Conservation (phyloP, 1,284 basidiomycete species). For the Ganoderma boninense region DNA sequence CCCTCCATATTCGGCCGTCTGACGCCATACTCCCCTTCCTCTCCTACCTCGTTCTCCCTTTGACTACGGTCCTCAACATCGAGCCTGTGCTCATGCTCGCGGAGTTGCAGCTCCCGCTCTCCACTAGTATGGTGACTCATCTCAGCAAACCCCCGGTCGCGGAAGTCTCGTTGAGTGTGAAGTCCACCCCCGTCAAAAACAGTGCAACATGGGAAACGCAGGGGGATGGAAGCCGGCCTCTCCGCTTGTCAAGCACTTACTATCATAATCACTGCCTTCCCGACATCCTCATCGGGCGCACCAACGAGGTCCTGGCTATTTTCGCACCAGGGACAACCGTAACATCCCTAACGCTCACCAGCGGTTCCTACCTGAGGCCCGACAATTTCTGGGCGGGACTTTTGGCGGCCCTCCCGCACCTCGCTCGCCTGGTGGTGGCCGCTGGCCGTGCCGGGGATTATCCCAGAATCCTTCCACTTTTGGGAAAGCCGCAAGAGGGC, state of each 20-base stretch:
- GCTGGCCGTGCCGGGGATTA: background rate
- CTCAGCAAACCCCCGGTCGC: background rate
- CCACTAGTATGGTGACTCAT: background rate
- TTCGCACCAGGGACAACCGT: background rate
- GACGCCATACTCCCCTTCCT: background rate
- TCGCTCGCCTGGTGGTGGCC: background rate
- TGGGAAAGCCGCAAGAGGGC: background rate
- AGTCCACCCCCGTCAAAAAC: background rate
- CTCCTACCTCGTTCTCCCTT: background rate
- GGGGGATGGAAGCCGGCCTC: background rate
- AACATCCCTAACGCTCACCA: background rate
- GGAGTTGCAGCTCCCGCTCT: background rate
- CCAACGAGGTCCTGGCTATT: background rate
- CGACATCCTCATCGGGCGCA: background rate
- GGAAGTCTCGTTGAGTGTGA: background rate
- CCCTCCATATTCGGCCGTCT: background rate
- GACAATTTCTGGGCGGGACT: background rate
- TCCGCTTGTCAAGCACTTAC: background rate
- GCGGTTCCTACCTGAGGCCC: background rate
- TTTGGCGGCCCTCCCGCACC: background rate
- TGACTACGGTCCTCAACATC: background rate
- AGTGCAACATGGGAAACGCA: background rate
- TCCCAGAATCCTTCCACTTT: background rate
- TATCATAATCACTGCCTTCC: background rate
- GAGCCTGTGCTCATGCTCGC: background rate